Base-by-base conservation (phyloP, 2,329 filamentous ascomycete genomes). In the Cladobotryum protrusum region DNA sequence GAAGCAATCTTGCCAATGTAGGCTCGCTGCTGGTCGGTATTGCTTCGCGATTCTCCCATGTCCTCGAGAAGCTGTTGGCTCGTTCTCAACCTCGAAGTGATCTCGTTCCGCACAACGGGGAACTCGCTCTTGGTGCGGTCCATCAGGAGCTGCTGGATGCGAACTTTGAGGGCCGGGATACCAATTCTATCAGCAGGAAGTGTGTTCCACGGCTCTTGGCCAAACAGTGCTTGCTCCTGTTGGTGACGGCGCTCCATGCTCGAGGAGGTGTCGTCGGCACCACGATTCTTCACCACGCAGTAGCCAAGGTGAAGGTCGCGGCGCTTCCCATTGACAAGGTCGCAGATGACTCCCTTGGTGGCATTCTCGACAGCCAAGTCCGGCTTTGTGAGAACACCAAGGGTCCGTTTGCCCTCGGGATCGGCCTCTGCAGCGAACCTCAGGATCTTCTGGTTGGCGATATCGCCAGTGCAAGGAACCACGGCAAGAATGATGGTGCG, bases 361-460 rank as follows among this genome's bases (percentile, higher is more conserved):
- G 64, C 64, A 0, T 59, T 50, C 43, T 79, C 75, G 0, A 59
- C 60, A 0, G 75, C 72, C 0, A 83, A 64, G 50, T 86, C 82
- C 0, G 79, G 76, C 55, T 85, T 85, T 0, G 81, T 85, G 0
- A 85, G 66, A 0, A 78, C 70, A 0, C 71, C 72, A 7, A 78
- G 58, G 0, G 74, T 78, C 0, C 75, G 55, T 4, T 60, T 53
- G 0, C 74, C 73, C 0, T 65, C 48, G 0, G 69, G 66, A 12
- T 78, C 76, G 0, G 52, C 64, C 0, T 64, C 61, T 2, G 65
- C 61, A 0, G 70, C 68, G 2, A 65, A 60, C 0, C 63, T 63
- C 1, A 74, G 47, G 6, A 73, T 71, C 40, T 69, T 67, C 14
- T 73, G 70, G 0, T 67, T 72, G 0, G 68, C 66, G 3, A 72